Conservation (phyloP, 805 yeast genomes). For the Myxozyma kluyveri region DNA sequence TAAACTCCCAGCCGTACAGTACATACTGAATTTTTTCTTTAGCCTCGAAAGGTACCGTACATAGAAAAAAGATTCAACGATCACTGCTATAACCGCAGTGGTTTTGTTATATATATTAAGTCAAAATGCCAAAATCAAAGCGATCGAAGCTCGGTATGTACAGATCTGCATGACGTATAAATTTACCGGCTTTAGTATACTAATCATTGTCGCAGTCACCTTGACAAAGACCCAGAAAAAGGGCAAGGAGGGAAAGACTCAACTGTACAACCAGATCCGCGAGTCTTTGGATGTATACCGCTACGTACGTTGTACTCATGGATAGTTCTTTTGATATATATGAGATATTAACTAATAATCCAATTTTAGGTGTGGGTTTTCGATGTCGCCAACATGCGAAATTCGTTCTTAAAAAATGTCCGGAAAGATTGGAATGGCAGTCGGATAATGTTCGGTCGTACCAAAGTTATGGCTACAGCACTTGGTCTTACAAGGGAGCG, state of each 20-base stretch:
- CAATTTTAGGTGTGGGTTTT: constrained; percentile 61
- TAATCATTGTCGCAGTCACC: constrained; percentile 51
- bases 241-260: constrained; percentile 86
- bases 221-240: constrained; percentile 95
- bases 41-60: no score
- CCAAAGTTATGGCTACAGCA: constrained; percentile 89
- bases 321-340: no score
- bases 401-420: constrained; percentile 90
- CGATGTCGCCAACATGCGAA: constrained; percentile 86
- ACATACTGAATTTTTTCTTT: neutral
- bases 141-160: constrained; percentile 74
- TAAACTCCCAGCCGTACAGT: constrained; percentile 7
- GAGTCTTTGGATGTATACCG: constrained; percentile 70
- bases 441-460: constrained; percentile 79
- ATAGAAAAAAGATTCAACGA: no score
- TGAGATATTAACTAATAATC: neutral
- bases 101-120: no score
- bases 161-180: no score
- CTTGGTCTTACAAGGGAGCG: constrained; percentile 83
- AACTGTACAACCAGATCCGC: constrained; percentile 88
- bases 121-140: constrained; percentile 89
- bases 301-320: constrained; percentile 44
- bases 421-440: constrained; percentile 93
- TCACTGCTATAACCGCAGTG: no score
- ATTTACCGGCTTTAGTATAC: neutral